Conservation (phyloP, 169 alveolate species). For the Plasmodium knowlesi region DNA sequence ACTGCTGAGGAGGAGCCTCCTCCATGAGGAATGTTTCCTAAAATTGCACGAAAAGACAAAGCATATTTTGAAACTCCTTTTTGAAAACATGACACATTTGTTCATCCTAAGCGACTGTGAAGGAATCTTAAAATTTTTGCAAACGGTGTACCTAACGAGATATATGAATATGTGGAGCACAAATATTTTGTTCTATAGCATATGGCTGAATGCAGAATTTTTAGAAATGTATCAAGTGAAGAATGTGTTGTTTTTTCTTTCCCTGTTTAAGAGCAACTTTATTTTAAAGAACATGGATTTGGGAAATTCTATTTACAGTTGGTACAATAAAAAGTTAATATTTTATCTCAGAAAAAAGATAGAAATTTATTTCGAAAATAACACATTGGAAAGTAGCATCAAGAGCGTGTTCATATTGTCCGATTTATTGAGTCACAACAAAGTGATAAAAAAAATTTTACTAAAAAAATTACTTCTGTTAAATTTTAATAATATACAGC, state of each 20-base stretch:
- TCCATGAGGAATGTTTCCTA: constrained; percentile 23
- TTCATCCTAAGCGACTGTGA: constrained; percentile 70
- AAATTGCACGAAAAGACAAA: constrained; percentile 1
- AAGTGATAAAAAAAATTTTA: constrained; percentile 51
- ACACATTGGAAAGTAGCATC: constrained; percentile 57
- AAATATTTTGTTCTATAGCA: constrained; percentile 51
- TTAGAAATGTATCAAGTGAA: constrained; percentile 58
- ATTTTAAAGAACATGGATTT: constrained; percentile 28
- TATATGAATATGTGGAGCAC: constrained; percentile 23
- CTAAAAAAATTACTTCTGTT: constrained; percentile 35
- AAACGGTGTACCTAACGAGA: constrained; percentile 45
- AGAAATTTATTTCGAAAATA: constrained; percentile 57
- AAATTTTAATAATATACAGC: constrained; percentile 31
- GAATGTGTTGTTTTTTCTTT: constrained; percentile 47
- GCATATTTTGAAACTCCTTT: constrained; percentile 1
- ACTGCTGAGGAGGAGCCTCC: background rate
- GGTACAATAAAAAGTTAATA: constrained; percentile 46
- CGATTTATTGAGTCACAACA: constrained; percentile 57
- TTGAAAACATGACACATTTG: constrained; percentile 40
- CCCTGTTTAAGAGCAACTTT: constrained; percentile 45
- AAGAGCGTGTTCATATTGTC: constrained; percentile 38
- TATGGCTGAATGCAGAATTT: constrained; percentile 53
- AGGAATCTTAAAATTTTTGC: constrained; percentile 34
- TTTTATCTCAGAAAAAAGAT: constrained; percentile 48
- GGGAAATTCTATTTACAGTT: constrained; percentile 33